Evolutionary conservation across 2,329 filamentous ascomycete species (phyloP).

Genomic region (Tolypocladium ovalisporum): DNA sequence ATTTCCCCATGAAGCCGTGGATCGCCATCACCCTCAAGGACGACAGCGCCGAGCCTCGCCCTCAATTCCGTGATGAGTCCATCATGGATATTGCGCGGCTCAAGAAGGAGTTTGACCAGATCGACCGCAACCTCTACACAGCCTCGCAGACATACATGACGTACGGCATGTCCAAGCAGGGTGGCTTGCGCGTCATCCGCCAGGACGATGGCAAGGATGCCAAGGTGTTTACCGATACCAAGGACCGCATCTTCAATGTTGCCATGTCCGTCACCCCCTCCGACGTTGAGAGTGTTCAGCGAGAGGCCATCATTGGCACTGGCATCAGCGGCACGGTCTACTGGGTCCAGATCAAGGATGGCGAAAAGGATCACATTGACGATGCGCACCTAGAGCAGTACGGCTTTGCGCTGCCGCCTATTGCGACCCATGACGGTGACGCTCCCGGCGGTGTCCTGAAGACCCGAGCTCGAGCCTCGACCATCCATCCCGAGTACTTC

Average conservation of each 20-base stretch:
- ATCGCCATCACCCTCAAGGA: slow-evolving; percentile 72
- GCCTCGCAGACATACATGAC: slow-evolving; percentile 86
- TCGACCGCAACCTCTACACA: slow-evolving; percentile 85
- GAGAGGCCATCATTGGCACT: slow-evolving; percentile 81
- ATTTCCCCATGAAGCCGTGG: slow-evolving; percentile 95
- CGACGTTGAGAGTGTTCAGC: slow-evolving; percentile 44
- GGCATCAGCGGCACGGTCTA: slow-evolving; percentile 95
- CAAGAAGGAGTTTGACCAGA: slow-evolving; percentile 96
- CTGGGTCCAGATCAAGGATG: slow-evolving; percentile 73
- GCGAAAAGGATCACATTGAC: slow-evolving; percentile 69
- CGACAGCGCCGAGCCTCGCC: slow-evolving; percentile 41
- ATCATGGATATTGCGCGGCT: slow-evolving; percentile 88
- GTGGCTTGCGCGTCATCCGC: slow-evolving; percentile 83
- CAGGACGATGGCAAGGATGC: slow-evolving; percentile 89
- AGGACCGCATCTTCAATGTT: slow-evolving; percentile 92
- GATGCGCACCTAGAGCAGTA: slow-evolving; percentile 71
- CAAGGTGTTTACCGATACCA: slow-evolving; percentile 81
- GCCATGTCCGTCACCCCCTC: slow-evolving; percentile 62
- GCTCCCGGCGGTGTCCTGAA: slow-evolving; percentile 87
- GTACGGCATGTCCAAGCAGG: slow-evolving; percentile 88
- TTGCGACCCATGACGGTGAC: slow-evolving; percentile 77
- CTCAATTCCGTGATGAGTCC: slow-evolving; percentile 63
- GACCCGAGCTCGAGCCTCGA: slow-evolving; percentile 85
- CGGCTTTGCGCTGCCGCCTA: slow-evolving; percentile 81
- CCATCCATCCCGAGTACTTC: slow-evolving; percentile 84